Evolutionary conservation across 2,329 filamentous ascomycete genomes (phyloP).

Genomic region (Fusarium siculi): DNA sequence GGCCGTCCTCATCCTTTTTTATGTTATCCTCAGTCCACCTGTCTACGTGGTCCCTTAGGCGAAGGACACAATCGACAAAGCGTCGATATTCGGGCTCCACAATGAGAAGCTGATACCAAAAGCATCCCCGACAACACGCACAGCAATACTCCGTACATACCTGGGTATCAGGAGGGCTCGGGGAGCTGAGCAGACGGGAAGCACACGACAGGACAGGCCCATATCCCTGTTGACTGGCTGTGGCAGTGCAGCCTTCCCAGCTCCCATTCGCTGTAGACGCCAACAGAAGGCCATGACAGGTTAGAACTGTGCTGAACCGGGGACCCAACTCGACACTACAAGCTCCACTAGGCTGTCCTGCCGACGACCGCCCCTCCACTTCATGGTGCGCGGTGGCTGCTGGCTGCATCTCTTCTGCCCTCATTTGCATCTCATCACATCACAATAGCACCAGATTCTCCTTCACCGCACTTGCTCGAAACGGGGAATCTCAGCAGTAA

Average conservation of each 20-base stretch:
- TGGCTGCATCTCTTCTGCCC: slow-evolving; percentile 26
- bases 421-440: slow-evolving; percentile 36
- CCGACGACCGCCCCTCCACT: slow-evolving; percentile 35
- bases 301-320: neutral
- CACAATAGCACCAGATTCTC: slow-evolving; percentile 29
- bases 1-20: slow-evolving; percentile 7
- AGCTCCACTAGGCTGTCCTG: slow-evolving; percentile 25
- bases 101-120: neutral
- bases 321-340: neutral
- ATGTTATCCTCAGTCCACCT: slow-evolving; percentile 30
- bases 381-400: slow-evolving; percentile 11
- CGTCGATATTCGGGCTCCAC: slow-evolving; percentile 28
- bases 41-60: slow-evolving; percentile 30
- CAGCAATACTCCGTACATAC: neutral
- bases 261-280: neutral
- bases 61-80: slow-evolving; percentile 22
- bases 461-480: slow-evolving; percentile 36
- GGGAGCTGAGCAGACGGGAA: slow-evolving; percentile 6
- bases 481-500: slow-evolving; percentile 1
- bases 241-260: slow-evolving; percentile 34
- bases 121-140: neutral
- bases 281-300: neutral
- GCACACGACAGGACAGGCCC: slow-evolving; percentile 20
- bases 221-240: slow-evolving; percentile 22
- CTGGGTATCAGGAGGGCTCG: neutral